phyloP scores from a whole-genome alignment of 1,284 basidiomycete species.

The Papiliotrema flavescens region DNA sequence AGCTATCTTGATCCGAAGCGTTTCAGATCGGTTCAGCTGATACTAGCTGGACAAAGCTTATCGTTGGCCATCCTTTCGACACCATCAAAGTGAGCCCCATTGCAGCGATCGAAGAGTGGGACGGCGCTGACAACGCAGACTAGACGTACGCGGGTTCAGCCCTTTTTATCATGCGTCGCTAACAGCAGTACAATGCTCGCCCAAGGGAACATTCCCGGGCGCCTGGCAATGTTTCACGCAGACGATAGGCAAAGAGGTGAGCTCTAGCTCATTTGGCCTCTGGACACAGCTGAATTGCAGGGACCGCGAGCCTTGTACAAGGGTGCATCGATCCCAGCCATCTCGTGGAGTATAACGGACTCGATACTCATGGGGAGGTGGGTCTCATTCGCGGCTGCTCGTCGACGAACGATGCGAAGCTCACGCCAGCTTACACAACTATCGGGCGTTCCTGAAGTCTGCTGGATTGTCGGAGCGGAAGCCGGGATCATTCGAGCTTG shows the following conservation, averaged over 20 bases:
- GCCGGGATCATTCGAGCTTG: slow-evolving; percentile 13
- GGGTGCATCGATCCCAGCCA: slow-evolving; percentile 47
- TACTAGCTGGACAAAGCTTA: slow-evolving; percentile 26
- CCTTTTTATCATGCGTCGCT: not conserved
- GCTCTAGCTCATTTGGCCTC: not conserved
- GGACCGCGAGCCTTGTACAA: slow-evolving; percentile 47
- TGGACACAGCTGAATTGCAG: slow-evolving; percentile 9
- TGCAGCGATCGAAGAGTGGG: not conserved
- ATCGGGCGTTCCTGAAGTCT: slow-evolving; percentile 35
- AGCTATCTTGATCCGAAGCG: slow-evolving; percentile 1
- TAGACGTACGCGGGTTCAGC: slow-evolving; percentile 19
- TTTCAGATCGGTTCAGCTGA: slow-evolving; percentile 4
- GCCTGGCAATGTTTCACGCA: slow-evolving; percentile 42
- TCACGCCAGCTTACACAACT: slow-evolving; percentile 44
- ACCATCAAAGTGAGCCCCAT: slow-evolving; percentile 38
- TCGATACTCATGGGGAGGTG: slow-evolving; percentile 49
- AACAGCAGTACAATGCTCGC: slow-evolving; percentile 42
- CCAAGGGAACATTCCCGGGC: slow-evolving; percentile 41
- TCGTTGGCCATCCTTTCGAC: slow-evolving; percentile 46
- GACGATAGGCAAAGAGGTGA: slow-evolving; percentile 38
- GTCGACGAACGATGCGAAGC: not conserved
- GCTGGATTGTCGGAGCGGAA: slow-evolving; percentile 40
- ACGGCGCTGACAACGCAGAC: slow-evolving; percentile 22
- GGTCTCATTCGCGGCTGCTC: not conserved
- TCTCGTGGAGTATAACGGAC: slow-evolving; percentile 49